Percentiles rank a stretch among this genome's conserved stretches.
These are phyloP conservation scores for Pterulicium gracile DNA, from an alignment of 1,284 basidiomycete genomes.

Conservation along the genomic window DNA sequence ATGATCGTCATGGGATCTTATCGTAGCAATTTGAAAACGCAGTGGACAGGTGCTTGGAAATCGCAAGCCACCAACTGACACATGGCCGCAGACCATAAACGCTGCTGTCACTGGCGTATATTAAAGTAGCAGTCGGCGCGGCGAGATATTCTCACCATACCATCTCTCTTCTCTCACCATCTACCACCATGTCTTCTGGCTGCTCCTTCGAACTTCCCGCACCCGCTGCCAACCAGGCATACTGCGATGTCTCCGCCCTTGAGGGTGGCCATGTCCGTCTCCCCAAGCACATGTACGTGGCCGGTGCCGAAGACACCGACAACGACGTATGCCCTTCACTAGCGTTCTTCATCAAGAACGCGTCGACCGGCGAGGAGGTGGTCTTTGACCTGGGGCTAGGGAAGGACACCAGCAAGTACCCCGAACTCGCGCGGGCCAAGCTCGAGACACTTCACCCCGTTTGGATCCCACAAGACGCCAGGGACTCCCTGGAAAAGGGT, in stretches of 20 bases:
- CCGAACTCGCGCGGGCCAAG: conserved; percentile 21
- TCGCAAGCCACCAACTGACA: no score
- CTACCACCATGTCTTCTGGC: no score
- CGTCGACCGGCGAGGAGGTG: conserved; percentile 24
- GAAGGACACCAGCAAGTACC: conserved; percentile 31
- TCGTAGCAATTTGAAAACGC: no score
- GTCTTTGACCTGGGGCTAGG: conserved; percentile 46
- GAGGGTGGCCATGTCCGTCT: conserved; percentile 32
- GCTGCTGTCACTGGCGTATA: no score
- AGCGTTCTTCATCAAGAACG: conserved; percentile 38
- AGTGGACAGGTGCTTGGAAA: no score
- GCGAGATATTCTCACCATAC: no score
- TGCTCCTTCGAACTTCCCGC: conserved; percentile 26
- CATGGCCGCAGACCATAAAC: no score
- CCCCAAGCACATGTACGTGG: conserved; percentile 25
- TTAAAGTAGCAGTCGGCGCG: no score
- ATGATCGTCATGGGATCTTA: no score
- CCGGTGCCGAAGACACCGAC: conserved; percentile 19
- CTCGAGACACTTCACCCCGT: conserved; percentile 20
- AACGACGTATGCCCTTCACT: conserved; percentile 28
- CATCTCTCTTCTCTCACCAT: no score
- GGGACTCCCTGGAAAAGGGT: conserved; percentile 37
- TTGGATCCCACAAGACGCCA: conserved; percentile 29
- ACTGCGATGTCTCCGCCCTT: conserved; percentile 37
- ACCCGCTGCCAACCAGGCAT: conserved; percentile 27